Conservation (phyloP, 768 basidiomycete species). For the Dacryopinax primogenitus region DNA sequence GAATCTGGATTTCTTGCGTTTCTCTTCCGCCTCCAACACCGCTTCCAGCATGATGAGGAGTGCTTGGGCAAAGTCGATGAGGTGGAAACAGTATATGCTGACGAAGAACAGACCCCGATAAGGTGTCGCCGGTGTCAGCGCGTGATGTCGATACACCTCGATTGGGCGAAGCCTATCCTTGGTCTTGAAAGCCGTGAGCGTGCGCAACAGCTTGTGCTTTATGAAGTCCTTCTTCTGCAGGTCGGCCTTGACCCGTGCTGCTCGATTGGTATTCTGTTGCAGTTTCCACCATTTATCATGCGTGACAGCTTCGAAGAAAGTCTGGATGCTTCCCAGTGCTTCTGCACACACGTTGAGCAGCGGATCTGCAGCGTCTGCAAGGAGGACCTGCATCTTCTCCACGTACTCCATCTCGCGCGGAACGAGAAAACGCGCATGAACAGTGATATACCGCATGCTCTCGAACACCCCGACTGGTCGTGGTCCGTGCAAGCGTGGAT, state of each 20-base stretch:
- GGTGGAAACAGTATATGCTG: conserved; percentile 1
- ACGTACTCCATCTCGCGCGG: conserved; percentile 2
- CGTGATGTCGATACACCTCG: background rate
- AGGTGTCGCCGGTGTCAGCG: background rate
- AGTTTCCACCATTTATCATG: background rate
- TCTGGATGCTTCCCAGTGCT: background rate
- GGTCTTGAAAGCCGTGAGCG: background rate
- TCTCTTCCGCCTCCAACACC: background rate
- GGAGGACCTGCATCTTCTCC: background rate
- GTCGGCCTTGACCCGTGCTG: background rate
- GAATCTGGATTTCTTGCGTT: background rate
- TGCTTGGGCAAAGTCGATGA: background rate
- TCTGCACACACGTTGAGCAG: background rate
- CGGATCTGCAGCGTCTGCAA: background rate
- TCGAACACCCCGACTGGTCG: background rate
- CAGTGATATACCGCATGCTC: conserved; percentile 4
- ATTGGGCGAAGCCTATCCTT: background rate
- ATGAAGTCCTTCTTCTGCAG: background rate
- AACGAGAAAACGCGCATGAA: background rate
- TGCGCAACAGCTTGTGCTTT: background rate
- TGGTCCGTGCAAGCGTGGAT: background rate
- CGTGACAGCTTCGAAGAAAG: background rate
- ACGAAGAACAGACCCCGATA: background rate
- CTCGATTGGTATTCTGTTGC: background rate
- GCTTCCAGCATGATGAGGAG: background rate